Evolutionary conservation across 2,329 filamentous ascomycete species (phyloP), one percentile per base, ranked within the genome.

Genomic region (Colletotrichum sp.): DNA sequence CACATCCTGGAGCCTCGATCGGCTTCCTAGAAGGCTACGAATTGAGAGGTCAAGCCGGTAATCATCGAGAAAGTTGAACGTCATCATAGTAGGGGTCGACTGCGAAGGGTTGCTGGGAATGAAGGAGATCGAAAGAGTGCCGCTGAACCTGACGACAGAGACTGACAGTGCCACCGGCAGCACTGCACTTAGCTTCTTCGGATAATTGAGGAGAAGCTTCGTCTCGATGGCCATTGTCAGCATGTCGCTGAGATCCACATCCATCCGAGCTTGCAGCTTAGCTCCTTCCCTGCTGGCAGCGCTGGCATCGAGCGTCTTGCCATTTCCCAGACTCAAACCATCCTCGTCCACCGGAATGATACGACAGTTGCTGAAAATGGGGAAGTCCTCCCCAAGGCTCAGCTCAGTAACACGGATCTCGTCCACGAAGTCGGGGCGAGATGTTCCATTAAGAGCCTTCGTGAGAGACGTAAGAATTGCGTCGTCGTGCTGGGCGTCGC

Each of bases 331-430:
- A 60, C 86, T 89, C 44, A 93, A 84, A 1, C 94, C 94, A 84
- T 96, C 94, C 79, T 96, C 95, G 80, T 95, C 93, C 0, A 98
- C 95, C 3, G 96, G 95, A 76, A 98, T 98, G 71, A 99, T 94
- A 75, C 97, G 93, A 82, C 97, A 99, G 84, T 99, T 99, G 87
- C 96, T 98, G 84, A 99, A 98, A 69, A 99, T 99, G 32, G 97
- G 97, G 79, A 99, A 99, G 81, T 99, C 97, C 81, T 99, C 97
- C 34, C 97, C 97, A 6, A 99, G 88, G 67, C 94, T 98, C 76
- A 99, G 92, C 85, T 99, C 96, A 4, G 96, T 98, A 70, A 99
- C 95, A 30, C 93, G 93, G 77, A 99, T 99, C 82, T 97, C 95
- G 83, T 98, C 96, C 36, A 99, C 89, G 84, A 98, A 99, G 79